Percentiles rank a stretch among this genome's conserved stretches.
Conservation (phyloP, 78 protist species). For the Planoprotostelium fungivorum region DNA sequence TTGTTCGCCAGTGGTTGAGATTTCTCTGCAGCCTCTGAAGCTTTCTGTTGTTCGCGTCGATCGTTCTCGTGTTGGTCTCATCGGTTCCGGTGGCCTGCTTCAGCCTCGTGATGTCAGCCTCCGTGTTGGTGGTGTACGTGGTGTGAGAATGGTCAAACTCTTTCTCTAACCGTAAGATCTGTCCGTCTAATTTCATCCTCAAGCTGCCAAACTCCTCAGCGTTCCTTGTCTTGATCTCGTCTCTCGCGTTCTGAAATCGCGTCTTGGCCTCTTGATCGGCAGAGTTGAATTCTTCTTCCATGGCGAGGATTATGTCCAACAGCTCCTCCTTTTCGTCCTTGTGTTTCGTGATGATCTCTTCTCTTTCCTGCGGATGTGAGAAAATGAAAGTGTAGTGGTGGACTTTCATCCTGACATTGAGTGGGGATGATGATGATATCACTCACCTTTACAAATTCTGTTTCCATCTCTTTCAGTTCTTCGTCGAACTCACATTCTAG, state of each 20-base stretch:
- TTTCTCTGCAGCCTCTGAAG: slow-evolving; percentile 54
- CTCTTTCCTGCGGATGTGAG: too few relatives aligned
- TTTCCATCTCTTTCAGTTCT: neutral
- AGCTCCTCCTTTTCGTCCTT: neutral
- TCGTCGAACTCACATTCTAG: neutral
- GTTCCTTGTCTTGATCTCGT: slow-evolving; percentile 54
- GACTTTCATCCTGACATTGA: too few relatives aligned
- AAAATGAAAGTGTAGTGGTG: too few relatives aligned
- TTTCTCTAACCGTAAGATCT: slow-evolving; percentile 27
- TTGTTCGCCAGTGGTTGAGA: slow-evolving; percentile 52
- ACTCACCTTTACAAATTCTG: neutral
- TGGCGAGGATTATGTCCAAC: slow-evolving; percentile 19
- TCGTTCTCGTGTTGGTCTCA: neutral
- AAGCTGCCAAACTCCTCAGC: slow-evolving; percentile 58
- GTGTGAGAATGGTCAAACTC: slow-evolving; percentile 40
- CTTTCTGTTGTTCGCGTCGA: slow-evolving; percentile 23
- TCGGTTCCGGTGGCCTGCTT: slow-evolving; percentile 14
- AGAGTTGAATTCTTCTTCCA: slow-evolving; percentile 31
- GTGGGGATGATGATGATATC: too few relatives aligned
- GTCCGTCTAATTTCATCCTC: slow-evolving; percentile 35
- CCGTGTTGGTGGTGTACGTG: slow-evolving; percentile 28
- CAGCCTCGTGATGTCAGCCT: slow-evolving; percentile 24
- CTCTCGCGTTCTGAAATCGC: slow-evolving; percentile 19
- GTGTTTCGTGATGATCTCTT: neutral
- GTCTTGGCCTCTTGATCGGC: slow-evolving; percentile 20